A percentile compares a stretch with the other conserved stretches of the same genome.
phyloP scores from a whole-genome alignment of 768 basidiomycete species.

The Termitomyces sp. region DNA sequence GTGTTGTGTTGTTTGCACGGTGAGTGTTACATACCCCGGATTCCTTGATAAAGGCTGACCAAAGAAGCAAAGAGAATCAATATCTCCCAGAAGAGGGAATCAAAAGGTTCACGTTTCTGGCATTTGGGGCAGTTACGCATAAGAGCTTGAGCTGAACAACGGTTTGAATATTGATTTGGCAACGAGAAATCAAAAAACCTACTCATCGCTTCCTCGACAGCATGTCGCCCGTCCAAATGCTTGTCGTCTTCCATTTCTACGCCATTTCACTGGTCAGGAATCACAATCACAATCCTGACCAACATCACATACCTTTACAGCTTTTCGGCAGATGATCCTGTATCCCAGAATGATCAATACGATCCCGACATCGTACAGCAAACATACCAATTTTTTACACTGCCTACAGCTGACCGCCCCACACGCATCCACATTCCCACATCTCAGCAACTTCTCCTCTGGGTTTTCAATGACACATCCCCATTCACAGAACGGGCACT shows the following conservation, averaged over 20 bases:
- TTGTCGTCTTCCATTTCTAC: conserved; percentile 74
- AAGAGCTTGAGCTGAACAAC: conserved; percentile 58
- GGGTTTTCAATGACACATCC: conserved; percentile 70
- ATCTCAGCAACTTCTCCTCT: conserved; percentile 58
- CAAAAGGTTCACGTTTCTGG: conserved; percentile 51
- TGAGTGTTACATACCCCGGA: conserved; percentile 47
- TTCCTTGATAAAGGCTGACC: conserved; percentile 76
- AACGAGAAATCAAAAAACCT: conserved; percentile 15
- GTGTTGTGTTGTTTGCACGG: background rate
- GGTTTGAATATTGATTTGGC: conserved; percentile 2
- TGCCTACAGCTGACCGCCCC: conserved; percentile 69
- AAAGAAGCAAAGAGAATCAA: conserved; percentile 2
- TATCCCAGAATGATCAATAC: background rate
- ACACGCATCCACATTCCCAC: conserved; percentile 62
- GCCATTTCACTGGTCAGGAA: background rate
- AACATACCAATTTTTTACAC: conserved; percentile 68
- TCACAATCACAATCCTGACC: background rate
- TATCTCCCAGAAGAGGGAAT: background rate
- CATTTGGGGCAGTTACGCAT: conserved; percentile 90
- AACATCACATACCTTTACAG: conserved; percentile 55
- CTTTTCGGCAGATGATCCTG: conserved; percentile 80
- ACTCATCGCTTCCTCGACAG: conserved; percentile 95
- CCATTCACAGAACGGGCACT: conserved; percentile 90
- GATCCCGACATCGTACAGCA: background rate
- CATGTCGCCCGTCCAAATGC: conserved; percentile 68